Evolutionary conservation across 2,329 filamentous ascomycete genomes (phyloP), one percentile per base, ranked within the genome.

Genomic region (Scleromitrula shiraiana): DNA sequence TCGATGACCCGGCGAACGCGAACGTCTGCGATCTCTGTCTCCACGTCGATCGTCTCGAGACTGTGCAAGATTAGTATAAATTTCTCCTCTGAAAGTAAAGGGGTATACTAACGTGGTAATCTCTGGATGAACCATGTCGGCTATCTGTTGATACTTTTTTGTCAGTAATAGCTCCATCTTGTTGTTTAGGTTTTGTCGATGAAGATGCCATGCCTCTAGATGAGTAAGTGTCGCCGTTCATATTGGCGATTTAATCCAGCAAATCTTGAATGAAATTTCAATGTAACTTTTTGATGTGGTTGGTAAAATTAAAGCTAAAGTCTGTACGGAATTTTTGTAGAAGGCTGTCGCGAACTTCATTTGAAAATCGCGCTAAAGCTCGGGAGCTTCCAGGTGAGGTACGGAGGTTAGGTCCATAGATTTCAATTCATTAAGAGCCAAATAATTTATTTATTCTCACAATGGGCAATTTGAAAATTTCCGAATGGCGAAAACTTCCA

Each of bases 161-260:
- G 62, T 69, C 59, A 71, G 66, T 59, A 59, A 51, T 46, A 56
- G 53, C 53, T 58, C 55, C 54, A 50, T 45, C 53, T 46, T 55
- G 46, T 51, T 50, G 46, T 54, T 54, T 58, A 36, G 48, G 44
- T 55, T 56, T 60, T 46, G 55, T 57, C 53, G 51, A 52, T 57
- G 55, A 58, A 51, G 60, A 51, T 57, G 53, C 41, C 60, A 62
- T 64, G 87, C 86, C 85, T 79, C 86, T 79, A 60, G 84, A 81
- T 64, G 81, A 80, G 68, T 90, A 91, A 67, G 75, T 83, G 67
- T 91, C 86, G 65, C 85, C 86, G 83, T 91, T 91, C 87, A 93
- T 93, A 51, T 52, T 79, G 58, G 57, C 53, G 51, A 32, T 44
- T 22, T 35, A 17, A 48, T 26, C 12, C 29, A 35, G 27, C n/a